Evolutionary conservation across 2,329 filamentous ascomycete genomes (phyloP).

Genomic region (Huntiella omanensis): DNA sequence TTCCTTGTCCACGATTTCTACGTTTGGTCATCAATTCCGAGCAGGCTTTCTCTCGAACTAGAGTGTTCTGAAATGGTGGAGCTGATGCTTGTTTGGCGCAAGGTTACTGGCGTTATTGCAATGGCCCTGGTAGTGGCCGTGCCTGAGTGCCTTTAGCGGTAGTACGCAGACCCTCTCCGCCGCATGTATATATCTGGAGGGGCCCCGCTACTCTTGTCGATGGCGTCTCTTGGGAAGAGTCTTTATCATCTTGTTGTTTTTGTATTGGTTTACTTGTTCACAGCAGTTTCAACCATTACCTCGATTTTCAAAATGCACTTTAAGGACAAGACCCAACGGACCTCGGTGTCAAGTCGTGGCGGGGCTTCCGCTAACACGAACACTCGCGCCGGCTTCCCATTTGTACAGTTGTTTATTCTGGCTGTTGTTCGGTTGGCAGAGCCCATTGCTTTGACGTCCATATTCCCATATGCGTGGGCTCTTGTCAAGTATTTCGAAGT

Average conservation of each 20-base stretch:
- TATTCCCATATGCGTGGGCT: slow-evolving; percentile 81
- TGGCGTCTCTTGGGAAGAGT: neutral
- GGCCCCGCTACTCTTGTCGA: neutral
- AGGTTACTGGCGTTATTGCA: neutral
- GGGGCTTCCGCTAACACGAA: neutral
- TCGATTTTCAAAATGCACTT: neutral
- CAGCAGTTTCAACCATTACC: neutral
- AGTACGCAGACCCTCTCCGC: neutral
- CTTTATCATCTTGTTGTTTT: neutral
- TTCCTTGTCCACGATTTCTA: slow-evolving; percentile 1
- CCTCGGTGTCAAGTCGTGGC: too few species aligned
- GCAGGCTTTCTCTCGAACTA: neutral
- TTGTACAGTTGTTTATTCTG: slow-evolving; percentile 64
- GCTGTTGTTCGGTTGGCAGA: slow-evolving; percentile 85
- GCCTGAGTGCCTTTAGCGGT: neutral
- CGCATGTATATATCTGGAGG: neutral
- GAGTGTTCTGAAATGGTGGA: neutral
- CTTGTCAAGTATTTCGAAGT: slow-evolving; percentile 61
- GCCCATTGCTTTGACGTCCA: slow-evolving; percentile 80
- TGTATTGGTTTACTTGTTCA: neutral
- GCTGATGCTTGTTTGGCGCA: neutral
- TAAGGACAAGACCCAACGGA: too few species aligned
- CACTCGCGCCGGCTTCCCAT: slow-evolving; percentile 38
- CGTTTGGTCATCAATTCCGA: slow-evolving; percentile 2
- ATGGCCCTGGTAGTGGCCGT: neutral